Conservation (phyloP, 2,329 filamentous ascomycete species). For the Colletotrichum euphorbiae region DNA sequence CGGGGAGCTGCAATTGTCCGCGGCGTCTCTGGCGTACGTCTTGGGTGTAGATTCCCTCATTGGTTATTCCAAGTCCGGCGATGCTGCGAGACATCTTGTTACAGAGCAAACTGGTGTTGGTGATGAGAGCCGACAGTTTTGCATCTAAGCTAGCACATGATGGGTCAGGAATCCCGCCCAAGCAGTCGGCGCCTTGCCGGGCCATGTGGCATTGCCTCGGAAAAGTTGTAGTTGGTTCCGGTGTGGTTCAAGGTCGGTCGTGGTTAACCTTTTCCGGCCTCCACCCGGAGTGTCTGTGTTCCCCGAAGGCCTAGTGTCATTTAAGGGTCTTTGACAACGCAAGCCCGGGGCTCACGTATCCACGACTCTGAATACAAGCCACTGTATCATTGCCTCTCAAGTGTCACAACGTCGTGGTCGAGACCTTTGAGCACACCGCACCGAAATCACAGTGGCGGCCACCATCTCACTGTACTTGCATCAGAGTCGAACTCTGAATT, state of each 20-base stretch:
- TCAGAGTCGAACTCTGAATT: not conserved
- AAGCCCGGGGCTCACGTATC: slow-evolving; percentile 1
- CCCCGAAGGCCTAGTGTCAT: slow-evolving; percentile 24
- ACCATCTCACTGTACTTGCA: slow-evolving; percentile 9
- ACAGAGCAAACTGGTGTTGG: slow-evolving; percentile 3
- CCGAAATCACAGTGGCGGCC: slow-evolving; percentile 23
- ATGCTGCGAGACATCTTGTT: slow-evolving; percentile 21
- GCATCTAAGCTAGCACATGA: not conserved
- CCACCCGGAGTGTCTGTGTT: slow-evolving; percentile 6
- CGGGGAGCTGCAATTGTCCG: not conserved
- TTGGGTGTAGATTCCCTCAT: not conserved
- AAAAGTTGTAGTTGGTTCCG: slow-evolving; percentile 24
- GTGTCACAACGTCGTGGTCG: slow-evolving; percentile 10
- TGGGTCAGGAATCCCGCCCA: not conserved
- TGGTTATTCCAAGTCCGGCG: slow-evolving; percentile 32
- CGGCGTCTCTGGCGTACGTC: not conserved
- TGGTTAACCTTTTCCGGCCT: slow-evolving; percentile 32
- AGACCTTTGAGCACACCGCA: not conserved
- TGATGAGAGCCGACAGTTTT: not conserved
- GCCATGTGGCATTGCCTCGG: slow-evolving; percentile 36
- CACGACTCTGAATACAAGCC: slow-evolving; percentile 1
- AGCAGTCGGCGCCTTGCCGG: slow-evolving; percentile 3
- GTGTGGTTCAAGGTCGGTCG: not conserved
- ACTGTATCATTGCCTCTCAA: not conserved
- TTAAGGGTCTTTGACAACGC: slow-evolving; percentile 22